A percentile compares a stretch with the other conserved stretches of the same genome.
Conservation (phyloP, 352 stramenopile species). For the Globisporangium nunn region DNA sequence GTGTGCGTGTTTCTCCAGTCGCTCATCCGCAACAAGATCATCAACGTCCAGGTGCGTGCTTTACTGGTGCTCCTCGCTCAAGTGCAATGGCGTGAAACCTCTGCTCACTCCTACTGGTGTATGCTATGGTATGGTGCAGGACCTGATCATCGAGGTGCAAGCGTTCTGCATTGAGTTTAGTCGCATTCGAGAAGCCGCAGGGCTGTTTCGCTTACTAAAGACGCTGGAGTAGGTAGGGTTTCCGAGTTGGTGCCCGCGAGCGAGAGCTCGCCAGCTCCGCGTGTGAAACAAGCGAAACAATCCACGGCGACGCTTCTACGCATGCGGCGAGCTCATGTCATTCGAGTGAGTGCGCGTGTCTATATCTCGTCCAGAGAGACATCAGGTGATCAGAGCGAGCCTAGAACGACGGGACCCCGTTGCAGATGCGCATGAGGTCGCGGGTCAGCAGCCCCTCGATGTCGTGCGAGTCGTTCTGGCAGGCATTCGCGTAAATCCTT, state of each 20-base stretch:
- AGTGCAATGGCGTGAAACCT: no score
- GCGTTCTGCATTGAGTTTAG: slow-evolving; percentile 99
- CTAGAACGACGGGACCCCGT: slow-evolving; percentile 67
- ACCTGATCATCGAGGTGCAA: slow-evolving; percentile 98
- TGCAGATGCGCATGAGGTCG: slow-evolving; percentile 75
- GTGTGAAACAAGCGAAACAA: slow-evolving; percentile 12
- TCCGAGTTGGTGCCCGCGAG: background rate
- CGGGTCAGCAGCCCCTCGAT: slow-evolving; percentile 74
- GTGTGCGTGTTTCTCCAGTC: slow-evolving; percentile 98
- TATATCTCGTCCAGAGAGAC: background rate
- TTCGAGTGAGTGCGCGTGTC: background rate
- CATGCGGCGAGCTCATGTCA: no score
- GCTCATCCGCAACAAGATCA: slow-evolving; percentile 98
- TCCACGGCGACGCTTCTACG: background rate
- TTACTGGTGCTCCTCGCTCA: no score
- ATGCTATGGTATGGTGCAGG: slow-evolving; percentile 30
- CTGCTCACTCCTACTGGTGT: background rate
- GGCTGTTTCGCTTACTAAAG: slow-evolving; percentile 96
- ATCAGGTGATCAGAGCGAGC: background rate
- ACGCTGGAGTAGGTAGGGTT: slow-evolving; percentile 80
- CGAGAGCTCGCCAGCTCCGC: background rate
- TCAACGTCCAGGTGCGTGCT: slow-evolving; percentile 91
- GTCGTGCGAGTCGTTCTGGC: slow-evolving; percentile 65
- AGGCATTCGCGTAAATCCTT: background rate
- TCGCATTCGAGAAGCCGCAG: slow-evolving; percentile 94